Percentiles rank a stretch among this genome's conserved stretches.
These are phyloP conservation scores for Mucor velutinosus DNA, from an alignment of 371 early-diverging fungal species.

Conservation along the genomic window DNA sequence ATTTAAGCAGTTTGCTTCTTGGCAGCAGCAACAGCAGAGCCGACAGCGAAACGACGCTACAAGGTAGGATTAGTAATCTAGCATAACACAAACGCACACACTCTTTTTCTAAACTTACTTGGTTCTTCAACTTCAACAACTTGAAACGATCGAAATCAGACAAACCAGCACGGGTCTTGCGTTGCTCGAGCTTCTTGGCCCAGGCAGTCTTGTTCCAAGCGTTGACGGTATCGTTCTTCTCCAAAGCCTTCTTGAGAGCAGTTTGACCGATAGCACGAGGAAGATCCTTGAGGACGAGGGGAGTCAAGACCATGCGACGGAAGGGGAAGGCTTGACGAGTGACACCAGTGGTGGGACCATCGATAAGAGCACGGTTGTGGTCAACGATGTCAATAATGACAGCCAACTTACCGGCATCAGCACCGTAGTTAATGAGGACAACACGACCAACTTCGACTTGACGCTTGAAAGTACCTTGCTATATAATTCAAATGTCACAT, in stretches of 20 bases:
- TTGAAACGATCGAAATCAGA: slow-evolving; percentile 98
- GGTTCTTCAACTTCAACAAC: slow-evolving; percentile 82
- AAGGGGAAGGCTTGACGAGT: slow-evolving; percentile 84
- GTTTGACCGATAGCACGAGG: slow-evolving; percentile 84
- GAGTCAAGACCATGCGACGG: slow-evolving; percentile 90
- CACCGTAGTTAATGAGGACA: slow-evolving; percentile 93
- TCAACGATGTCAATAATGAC: slow-evolving; percentile 98
- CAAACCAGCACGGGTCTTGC: slow-evolving; percentile 76
- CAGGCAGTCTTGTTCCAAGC: slow-evolving; percentile 88
- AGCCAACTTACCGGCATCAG: slow-evolving; percentile 94
- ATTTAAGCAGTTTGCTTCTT: slow-evolving; percentile 54
- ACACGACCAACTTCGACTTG: slow-evolving; percentile 98
- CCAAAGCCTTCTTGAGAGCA: slow-evolving; percentile 80
- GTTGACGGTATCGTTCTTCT: slow-evolving; percentile 78
- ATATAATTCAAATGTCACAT: background rate
- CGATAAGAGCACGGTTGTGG: slow-evolving; percentile 96
- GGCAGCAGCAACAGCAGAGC: slow-evolving; percentile 41
- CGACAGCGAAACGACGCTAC: slow-evolving; percentile 45
- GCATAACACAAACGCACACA: background rate
- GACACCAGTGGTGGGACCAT: slow-evolving; percentile 97
- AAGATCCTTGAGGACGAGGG: slow-evolving; percentile 79
- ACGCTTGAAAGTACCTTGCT: slow-evolving; percentile 79
- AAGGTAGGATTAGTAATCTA: background rate
- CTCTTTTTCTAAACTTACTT: slow-evolving; percentile 57
- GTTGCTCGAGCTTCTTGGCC: slow-evolving; percentile 91